A percentile compares a stretch with the other conserved stretches of the same genome.
These are phyloP conservation scores for Solanum pennellii DNA, from an alignment of 257 asterid genomes.

Conservation along the genomic window DNA sequence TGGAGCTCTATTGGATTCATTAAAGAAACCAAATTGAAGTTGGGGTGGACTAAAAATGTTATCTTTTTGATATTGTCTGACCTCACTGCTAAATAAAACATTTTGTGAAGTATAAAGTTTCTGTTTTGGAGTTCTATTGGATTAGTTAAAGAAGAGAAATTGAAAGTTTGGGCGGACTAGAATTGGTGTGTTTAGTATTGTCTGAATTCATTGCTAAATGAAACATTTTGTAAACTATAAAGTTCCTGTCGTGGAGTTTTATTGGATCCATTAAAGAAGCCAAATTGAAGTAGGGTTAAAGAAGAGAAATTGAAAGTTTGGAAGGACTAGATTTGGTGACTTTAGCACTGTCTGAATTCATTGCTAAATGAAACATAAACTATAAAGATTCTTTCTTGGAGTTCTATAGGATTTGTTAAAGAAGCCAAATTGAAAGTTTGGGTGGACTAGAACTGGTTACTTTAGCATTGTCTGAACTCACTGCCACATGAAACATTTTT, in stretches of 20 bases:
- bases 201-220: neutral
- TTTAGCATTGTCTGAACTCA: neutral
- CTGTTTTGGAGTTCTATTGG: neutral
- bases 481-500: neutral
- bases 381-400: neutral
- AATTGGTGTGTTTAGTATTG: neutral
- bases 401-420: neutral
- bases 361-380: neutral
- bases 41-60: neutral
- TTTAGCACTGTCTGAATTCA: neutral
- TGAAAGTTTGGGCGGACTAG: neutral
- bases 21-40: neutral
- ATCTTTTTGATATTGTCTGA: neutral
- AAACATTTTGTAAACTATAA: neutral
- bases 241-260: neutral
- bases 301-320: neutral
- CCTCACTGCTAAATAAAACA: neutral
- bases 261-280: neutral
- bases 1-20: neutral
- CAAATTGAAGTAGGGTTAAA: neutral
- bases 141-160: neutral
- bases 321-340: neutral
- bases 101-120: neutral
- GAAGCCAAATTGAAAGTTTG: neutral
- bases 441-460: neutral